These are phyloP conservation scores for Ramularia endophylla DNA, from an alignment of 2,329 filamentous ascomycete species.

Conservation along the genomic window DNA sequence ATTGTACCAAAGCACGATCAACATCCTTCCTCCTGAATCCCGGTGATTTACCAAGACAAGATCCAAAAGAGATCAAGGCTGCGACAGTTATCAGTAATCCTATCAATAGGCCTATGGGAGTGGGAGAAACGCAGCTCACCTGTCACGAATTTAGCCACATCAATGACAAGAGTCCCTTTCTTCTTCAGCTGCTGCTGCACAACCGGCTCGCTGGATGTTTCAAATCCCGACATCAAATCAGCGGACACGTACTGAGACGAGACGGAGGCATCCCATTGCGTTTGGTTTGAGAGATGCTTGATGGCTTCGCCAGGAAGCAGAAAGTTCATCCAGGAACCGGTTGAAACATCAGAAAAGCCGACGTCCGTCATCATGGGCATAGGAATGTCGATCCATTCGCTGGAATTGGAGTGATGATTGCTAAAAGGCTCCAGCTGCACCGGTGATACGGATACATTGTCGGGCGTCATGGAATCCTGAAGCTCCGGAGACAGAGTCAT, in stretches of 20 bases:
- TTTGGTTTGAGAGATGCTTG: constrained; percentile 1
- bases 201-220: too few species aligned
- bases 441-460: constrained; percentile 5
- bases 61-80: constrained; percentile 31
- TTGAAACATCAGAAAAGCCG: constrained; percentile 19
- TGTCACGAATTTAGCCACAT: constrained; percentile 39
- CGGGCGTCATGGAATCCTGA: constrained; percentile 6
- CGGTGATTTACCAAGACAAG: constrained; percentile 41
- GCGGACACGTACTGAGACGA: too few species aligned
- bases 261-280: too few species aligned
- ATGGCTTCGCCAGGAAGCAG: constrained; percentile 15
- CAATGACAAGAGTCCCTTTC: constrained; percentile 37
- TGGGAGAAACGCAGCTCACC: constrained; percentile 30
- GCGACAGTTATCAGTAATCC: constrained; percentile 7
- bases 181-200: too few species aligned
- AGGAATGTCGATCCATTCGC: constrained; percentile 8
- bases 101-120: background rate
- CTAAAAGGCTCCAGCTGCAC: too few species aligned
- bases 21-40: constrained; percentile 40
- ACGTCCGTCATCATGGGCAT: constrained; percentile 9
- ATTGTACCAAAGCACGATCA: constrained; percentile 34
- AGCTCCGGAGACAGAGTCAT: background rate
- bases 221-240: too few species aligned
- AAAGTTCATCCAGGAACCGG: constrained; percentile 26
- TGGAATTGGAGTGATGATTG: background rate